Conservation (phyloP, 257 asterid genomes). For the Mitragyna speciosa region DNA sequence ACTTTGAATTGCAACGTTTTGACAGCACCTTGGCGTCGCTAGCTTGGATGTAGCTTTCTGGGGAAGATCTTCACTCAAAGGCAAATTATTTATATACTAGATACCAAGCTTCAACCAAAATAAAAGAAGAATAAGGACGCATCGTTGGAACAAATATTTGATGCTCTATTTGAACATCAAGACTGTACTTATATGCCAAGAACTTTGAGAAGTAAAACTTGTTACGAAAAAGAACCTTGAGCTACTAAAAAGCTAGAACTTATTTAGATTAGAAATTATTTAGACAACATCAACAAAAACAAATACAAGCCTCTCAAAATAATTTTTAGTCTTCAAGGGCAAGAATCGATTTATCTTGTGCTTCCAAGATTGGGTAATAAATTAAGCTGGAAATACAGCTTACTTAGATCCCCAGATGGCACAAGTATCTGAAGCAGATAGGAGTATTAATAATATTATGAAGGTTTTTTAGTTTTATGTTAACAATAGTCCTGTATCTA, state of each 20-base stretch:
- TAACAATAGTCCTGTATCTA: neutral
- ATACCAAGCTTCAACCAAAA: constrained; percentile 8
- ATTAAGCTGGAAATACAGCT: neutral
- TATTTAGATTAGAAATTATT: neutral
- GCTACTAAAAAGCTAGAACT: neutral
- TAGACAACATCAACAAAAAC: neutral
- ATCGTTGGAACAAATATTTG: neutral
- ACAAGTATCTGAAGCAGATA: no score
- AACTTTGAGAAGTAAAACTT: neutral
- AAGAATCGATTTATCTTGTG: neutral
- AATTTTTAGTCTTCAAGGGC: neutral
- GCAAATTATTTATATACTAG: neutral
- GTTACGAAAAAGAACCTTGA: neutral
- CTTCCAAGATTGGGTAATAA: no score
- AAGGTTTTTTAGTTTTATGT: no score
- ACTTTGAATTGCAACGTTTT: neutral
- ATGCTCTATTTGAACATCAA: neutral
- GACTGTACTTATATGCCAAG: neutral
- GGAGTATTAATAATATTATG: no score
- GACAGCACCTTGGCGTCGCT: neutral
- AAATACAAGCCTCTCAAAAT: neutral
- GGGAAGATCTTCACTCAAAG: constrained; percentile 8
- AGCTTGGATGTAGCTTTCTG: neutral
- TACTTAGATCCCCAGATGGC: no score
- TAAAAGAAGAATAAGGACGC: neutral